Conservation (phyloP, 331 rosid genomes). For the Phaseolus coccineus region DNA sequence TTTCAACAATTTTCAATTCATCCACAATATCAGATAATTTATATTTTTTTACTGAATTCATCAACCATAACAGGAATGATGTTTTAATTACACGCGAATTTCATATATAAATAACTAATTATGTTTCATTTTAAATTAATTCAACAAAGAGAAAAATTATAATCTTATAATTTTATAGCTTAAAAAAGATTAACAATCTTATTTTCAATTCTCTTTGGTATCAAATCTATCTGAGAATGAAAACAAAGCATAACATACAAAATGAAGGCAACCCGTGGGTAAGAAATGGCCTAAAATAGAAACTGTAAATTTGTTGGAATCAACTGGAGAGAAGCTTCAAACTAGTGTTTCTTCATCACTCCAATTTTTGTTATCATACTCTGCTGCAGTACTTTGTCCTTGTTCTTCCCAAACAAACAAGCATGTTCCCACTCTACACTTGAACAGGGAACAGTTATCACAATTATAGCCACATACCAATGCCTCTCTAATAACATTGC, state of each 20-base stretch:
- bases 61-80: too few species aligned
- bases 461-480: not conserved
- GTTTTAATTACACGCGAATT: too few species aligned
- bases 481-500: not conserved
- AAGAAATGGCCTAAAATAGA: not conserved
- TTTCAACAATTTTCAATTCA: too few species aligned
- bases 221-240: too few species aligned
- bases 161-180: too few species aligned
- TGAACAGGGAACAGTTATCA: not conserved
- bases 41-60: too few species aligned
- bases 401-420: not conserved
- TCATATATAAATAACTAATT: too few species aligned
- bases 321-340: conserved; percentile 19
- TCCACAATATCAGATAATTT: too few species aligned
- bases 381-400: conserved; percentile 14
- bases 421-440: conserved; percentile 27
- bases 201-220: too few species aligned
- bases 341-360: not conserved
- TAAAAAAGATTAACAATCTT: too few species aligned
- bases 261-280: conserved; percentile 20
- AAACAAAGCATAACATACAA: not conserved
- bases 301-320: conserved; percentile 11
- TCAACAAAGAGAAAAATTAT: too few species aligned
- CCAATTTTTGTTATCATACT: conserved; percentile 4
- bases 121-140: too few species aligned